Evolutionary conservation across 2,329 filamentous ascomycete genomes (phyloP).

Genomic region (Fusarium haematococcum): DNA sequence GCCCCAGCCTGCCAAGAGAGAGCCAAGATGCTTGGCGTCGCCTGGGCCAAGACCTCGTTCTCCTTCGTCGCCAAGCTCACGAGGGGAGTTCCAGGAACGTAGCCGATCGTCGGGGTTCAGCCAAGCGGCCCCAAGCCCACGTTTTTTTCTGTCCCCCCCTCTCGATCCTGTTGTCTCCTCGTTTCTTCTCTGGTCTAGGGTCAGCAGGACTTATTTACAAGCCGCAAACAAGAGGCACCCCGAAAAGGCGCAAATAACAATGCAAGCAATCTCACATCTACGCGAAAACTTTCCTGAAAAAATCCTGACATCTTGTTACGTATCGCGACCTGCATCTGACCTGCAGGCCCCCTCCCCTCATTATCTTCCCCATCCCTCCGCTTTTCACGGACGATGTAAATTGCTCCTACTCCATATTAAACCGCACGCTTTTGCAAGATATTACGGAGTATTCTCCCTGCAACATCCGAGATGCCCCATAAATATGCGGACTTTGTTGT

Average conservation of each 20-base stretch:
- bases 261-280: not conserved
- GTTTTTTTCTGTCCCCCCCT: constrained; percentile 16
- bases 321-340: constrained; percentile 22
- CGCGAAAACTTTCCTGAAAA: not conserved
- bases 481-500: not conserved
- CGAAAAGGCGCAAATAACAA: not conserved
- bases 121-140: constrained; percentile 12
- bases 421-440: constrained; percentile 6
- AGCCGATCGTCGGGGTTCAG: constrained; percentile 1
- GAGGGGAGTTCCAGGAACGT: not conserved
- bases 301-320: constrained; percentile 3
- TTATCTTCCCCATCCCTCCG: not conserved
- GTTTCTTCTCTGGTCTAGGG: not conserved
- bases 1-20: constrained; percentile 20
- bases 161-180: not conserved
- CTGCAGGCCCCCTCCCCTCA: not conserved
- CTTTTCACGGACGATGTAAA: not conserved
- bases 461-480: constrained; percentile 7
- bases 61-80: constrained; percentile 17
- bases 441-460: not conserved
- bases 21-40: constrained; percentile 20
- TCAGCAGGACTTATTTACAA: not conserved
- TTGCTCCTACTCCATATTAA: constrained; percentile 19
- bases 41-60: constrained; percentile 24
- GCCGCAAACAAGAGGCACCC: not conserved